Conservation (phyloP, 768 basidiomycete genomes). For the Auriscalpium microsporum region DNA sequence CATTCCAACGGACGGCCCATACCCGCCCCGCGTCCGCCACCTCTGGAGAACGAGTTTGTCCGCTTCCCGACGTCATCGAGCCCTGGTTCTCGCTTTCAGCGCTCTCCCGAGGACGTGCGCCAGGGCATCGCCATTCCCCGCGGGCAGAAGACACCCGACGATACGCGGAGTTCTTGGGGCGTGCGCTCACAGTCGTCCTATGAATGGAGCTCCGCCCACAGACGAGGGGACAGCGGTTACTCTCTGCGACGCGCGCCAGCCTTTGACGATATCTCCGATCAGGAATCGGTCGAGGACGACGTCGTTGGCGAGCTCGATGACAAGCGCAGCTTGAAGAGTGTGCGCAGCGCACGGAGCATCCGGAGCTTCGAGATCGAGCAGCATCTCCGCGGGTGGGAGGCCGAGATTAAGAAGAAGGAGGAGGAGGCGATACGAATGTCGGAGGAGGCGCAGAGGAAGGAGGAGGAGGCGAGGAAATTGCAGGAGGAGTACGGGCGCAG, state of each 20-base stretch:
- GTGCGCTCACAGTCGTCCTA: conserved; percentile 12
- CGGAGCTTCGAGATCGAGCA: conserved; percentile 15
- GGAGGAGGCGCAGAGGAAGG: conserved; percentile 24
- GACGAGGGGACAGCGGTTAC: conserved; percentile 9
- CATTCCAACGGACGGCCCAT: not conserved
- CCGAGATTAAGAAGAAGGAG: conserved; percentile 8
- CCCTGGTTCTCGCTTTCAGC: conserved; percentile 11
- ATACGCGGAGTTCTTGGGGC: conserved; percentile 8
- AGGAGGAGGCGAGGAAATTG: conserved; percentile 15
- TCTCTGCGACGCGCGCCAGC: conserved; percentile 3
- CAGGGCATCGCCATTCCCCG: conserved; percentile 14
- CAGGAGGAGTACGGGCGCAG: conserved; percentile 20
- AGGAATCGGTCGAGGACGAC: conserved; percentile 5
- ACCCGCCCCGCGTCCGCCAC: conserved; percentile 6
- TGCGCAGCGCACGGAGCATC: conserved; percentile 7
- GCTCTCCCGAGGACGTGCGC: conserved; percentile 14
- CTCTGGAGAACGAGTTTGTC: conserved; percentile 2
- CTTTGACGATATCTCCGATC: conserved; percentile 6
- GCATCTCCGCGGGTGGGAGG: conserved; percentile 11
- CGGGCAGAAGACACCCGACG: conserved; percentile 5
- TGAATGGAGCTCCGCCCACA: conserved; percentile 4
- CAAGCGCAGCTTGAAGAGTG: conserved; percentile 6
- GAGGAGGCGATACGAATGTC: conserved; percentile 10
- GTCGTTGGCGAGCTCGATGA: conserved; percentile 10
- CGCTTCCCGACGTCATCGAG: conserved; percentile 15